Percentiles rank a stretch among this genome's conserved stretches.
Conservation (phyloP, 352 stramenopile genomes). For the Globisporangium alternatum region DNA sequence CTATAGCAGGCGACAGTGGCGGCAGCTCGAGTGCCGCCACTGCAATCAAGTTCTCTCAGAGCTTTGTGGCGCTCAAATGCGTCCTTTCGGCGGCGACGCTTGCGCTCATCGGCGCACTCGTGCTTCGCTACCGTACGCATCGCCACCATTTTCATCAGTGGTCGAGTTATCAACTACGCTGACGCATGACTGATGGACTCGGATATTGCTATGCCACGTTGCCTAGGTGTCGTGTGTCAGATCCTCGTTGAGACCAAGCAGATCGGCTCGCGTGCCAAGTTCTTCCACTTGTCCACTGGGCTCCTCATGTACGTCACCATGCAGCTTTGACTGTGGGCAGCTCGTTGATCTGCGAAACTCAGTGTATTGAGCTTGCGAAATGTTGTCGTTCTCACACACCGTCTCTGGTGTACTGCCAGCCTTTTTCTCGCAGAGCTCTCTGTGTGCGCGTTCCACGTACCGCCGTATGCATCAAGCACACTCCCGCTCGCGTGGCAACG, state of each 20-base stretch:
- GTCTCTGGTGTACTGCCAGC: conserved; percentile 17
- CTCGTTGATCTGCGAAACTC: no score
- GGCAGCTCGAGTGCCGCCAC: background rate
- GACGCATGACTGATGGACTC: background rate
- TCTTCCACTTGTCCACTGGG: conserved; percentile 36
- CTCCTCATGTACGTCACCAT: conserved; percentile 27
- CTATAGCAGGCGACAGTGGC: background rate
- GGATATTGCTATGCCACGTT: background rate
- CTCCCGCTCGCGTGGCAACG: conserved; percentile 27
- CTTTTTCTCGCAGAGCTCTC: conserved; percentile 39
- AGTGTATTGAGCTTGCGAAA: background rate
- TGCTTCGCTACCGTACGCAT: conserved; percentile 45
- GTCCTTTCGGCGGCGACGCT: conserved; percentile 33
- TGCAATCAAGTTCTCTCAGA: conserved; percentile 16
- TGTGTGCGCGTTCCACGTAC: conserved; percentile 41
- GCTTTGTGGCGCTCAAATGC: conserved; percentile 39
- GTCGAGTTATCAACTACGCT: no score
- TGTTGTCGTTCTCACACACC: background rate
- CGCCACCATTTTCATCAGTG: background rate
- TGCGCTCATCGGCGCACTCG: conserved; percentile 31
- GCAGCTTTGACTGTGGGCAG: no score
- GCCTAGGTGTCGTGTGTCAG: conserved; percentile 26
- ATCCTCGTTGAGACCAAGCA: conserved; percentile 47
- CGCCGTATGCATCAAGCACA: conserved; percentile 27
- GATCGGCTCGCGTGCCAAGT: conserved; percentile 24